These are phyloP conservation scores for Oryza nivara DNA, from an alignment of 176 grass and related monocot species.

Conservation along the genomic window DNA sequence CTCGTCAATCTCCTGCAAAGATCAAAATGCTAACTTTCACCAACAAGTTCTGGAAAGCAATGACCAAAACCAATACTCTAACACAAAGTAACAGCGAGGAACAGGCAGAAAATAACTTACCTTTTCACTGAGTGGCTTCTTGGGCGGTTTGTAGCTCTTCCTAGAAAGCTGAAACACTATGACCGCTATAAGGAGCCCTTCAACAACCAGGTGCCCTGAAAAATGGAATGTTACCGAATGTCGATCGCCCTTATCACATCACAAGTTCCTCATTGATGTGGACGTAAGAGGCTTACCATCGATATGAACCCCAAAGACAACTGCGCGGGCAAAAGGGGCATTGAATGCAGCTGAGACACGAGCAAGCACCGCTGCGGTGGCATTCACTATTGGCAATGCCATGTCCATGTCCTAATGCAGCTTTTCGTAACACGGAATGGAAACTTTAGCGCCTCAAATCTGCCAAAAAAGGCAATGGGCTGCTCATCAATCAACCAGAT, in stretches of 20 bases:
- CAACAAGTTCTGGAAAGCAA: constrained; percentile 32
- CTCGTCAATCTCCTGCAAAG: constrained; percentile 87
- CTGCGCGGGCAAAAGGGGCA: constrained; percentile 66
- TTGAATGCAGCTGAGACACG: constrained; percentile 76
- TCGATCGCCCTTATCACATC: constrained; percentile 23
- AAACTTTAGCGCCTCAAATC: constrained; percentile 36
- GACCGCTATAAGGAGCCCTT: constrained; percentile 83
- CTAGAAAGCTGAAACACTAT: constrained; percentile 92
- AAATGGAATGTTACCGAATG: constrained; percentile 35
- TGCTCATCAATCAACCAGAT: constrained; percentile 30
- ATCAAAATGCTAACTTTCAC: constrained; percentile 38
- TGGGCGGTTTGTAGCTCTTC: constrained; percentile 95
- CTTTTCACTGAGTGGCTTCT: constrained; percentile 92
- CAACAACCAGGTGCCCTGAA: constrained; percentile 90
- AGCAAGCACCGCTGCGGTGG: constrained; percentile 58
- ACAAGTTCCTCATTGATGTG: not conserved
- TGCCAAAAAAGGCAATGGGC: constrained; percentile 25
- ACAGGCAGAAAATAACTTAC: constrained; percentile 41
- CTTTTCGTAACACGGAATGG: constrained; percentile 8
- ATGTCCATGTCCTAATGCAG: constrained; percentile 45
- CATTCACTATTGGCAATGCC: constrained; percentile 65
- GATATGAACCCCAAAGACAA: constrained; percentile 90
- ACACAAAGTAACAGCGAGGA: constrained; percentile 1
- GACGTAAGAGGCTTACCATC: constrained; percentile 59
- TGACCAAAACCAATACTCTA: not conserved